Conservation (phyloP, 345 rosid species). For the Crucihimalaya himalaica region DNA sequence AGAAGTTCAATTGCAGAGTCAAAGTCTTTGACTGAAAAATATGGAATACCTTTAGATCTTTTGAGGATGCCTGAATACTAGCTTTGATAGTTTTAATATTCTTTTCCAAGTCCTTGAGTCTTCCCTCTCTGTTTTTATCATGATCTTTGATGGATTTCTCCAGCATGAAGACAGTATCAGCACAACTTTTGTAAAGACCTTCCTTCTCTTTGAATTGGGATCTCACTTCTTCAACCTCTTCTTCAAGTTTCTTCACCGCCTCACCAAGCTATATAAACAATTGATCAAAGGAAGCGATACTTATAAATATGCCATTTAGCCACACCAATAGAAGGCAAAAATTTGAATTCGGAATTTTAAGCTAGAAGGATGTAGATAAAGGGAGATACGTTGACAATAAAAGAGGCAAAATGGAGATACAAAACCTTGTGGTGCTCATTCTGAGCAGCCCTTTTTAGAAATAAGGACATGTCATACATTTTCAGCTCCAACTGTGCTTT, state of each 20-base stretch:
- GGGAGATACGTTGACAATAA: background rate
- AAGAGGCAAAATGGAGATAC: background rate
- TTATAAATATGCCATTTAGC: background rate
- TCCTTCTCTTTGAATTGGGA: conserved; percentile 64
- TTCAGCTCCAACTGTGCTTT: conserved; percentile 80
- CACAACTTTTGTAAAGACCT: conserved; percentile 52
- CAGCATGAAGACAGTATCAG: conserved; percentile 55
- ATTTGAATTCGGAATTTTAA: conserved; percentile 1
- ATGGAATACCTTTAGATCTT: conserved; percentile 70
- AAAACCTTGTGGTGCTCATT: conserved; percentile 93
- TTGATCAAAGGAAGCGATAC: conserved; percentile 1
- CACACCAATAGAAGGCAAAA: background rate
- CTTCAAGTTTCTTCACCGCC: conserved; percentile 72
- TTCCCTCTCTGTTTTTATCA: conserved; percentile 71
- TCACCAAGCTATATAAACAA: conserved; percentile 63
- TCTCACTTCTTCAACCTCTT: conserved; percentile 72
- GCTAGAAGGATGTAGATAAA: conserved; percentile 13
- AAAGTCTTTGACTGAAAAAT: conserved; percentile 4
- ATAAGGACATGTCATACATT: conserved; percentile 79
- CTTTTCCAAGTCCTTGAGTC: conserved; percentile 82
- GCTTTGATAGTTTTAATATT: conserved; percentile 66
- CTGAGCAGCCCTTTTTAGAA: conserved; percentile 84
- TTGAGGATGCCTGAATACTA: conserved; percentile 69
- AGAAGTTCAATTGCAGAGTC: background rate
- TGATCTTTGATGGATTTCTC: conserved; percentile 85